Conservation (phyloP, 2,329 filamentous ascomycete genomes). For the Ascosphaera acerosa region DNA sequence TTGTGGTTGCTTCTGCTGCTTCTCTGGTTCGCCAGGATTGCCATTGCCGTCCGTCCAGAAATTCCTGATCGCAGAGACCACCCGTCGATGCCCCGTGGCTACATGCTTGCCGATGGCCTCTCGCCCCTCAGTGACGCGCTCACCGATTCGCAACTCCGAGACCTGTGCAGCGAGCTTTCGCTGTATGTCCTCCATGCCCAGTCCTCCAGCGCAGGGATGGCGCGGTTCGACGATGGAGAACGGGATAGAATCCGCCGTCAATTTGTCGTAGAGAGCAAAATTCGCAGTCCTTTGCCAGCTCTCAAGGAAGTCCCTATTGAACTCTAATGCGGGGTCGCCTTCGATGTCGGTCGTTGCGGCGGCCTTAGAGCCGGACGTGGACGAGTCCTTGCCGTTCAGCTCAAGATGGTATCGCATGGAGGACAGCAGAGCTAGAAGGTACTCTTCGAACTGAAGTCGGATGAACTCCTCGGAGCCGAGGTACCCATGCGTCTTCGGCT, state of each 20-base stretch:
- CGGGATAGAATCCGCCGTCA: constrained; percentile 54
- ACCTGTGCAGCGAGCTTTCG: constrained; percentile 75
- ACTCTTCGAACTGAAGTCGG: constrained; percentile 88
- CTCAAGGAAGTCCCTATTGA: constrained; percentile 62
- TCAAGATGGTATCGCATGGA: constrained; percentile 73
- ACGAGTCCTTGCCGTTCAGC: constrained; percentile 23
- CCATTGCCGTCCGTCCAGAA: constrained; percentile 78
- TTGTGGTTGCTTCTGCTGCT: constrained; percentile 16
- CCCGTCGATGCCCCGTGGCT: constrained; percentile 69
- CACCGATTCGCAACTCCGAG: constrained; percentile 78
- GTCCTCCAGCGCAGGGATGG: constrained; percentile 76
- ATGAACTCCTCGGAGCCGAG: constrained; percentile 95
- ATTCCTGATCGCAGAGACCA: constrained; percentile 63
- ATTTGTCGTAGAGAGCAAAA: constrained; percentile 60
- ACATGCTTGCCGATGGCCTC: constrained; percentile 75
- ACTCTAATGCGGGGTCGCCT: constrained; percentile 65
- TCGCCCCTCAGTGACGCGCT: constrained; percentile 56
- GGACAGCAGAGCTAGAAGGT: constrained; percentile 67
- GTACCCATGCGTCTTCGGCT: constrained; percentile 88
- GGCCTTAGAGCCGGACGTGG: constrained; percentile 18
- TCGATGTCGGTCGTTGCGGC: constrained; percentile 33
- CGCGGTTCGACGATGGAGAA: constrained; percentile 87
- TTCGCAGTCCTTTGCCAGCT: constrained; percentile 75
- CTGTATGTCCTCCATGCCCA: constrained; percentile 87
- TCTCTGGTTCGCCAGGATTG: constrained; percentile 47